Base-by-base conservation (phyloP, 2,329 filamentous ascomycete genomes). In the Claviceps capensis region DNA sequence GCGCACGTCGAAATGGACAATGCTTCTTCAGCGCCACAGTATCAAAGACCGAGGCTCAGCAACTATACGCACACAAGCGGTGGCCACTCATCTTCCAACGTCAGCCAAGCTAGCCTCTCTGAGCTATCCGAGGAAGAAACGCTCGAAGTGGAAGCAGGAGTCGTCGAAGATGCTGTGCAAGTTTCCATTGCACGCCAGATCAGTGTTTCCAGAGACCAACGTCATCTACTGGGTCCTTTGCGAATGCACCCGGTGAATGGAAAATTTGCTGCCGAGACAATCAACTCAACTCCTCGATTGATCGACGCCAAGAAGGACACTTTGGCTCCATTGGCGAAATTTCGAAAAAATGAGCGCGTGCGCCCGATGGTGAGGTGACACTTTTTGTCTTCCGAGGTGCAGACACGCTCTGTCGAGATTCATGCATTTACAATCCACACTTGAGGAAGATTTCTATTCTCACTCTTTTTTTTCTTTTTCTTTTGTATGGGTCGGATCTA, bases 151-250 rank as follows among this genome's bases (percentile, higher is more conserved):
- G 58, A 50, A 13, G 52, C 57, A 17, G 57, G 60, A 22, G 70
- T 68, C 6, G 64, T 77, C 14, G 73, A 75, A 56, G 73, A 73
- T 44, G 78, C 81, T 1, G 80, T 82, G 4, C 77, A 84, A 63
- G 72, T 83, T 46, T 84, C 81, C 1, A 85, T 86, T 57, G 82
- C 82, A 0, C 72, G 83, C 1, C 81, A 85, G 62, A 83, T 86
- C 57, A 83, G 78, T 57, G 70, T 85, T 26, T 83, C 80, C 13
- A 69, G 76, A 13, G 73, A 81, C 63, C 82, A 85, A 63, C 71
- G 77, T 17, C 74, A 76, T 60, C 67, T 83, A 55, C 67, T 84
- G 17, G 72, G 75, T n/a, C 78, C 79, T 13, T 65, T 81, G 41
- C 69, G 74, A 65, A 55, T 51, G 46, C 52, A 50, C 37, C 48